Evolutionary conservation across 768 basidiomycete genomes (phyloP).

Genomic region (Xanthoconium stramineum): DNA sequence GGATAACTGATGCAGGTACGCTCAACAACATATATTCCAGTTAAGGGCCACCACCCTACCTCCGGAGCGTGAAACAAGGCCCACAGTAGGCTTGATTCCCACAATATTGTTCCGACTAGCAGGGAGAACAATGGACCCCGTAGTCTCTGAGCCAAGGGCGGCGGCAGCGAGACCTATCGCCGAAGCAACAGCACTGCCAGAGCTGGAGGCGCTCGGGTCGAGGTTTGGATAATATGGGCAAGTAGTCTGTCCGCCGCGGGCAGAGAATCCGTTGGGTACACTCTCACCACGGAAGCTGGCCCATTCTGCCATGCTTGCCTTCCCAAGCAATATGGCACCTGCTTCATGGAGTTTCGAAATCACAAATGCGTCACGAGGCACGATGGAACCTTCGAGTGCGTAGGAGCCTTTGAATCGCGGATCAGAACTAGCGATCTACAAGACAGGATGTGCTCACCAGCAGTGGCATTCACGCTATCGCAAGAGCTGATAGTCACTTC

Average conservation of each 20-base stretch:
- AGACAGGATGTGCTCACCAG: constrained; percentile 37
- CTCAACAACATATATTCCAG: not conserved
- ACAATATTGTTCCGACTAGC: constrained; percentile 42
- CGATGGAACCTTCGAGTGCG: constrained; percentile 38
- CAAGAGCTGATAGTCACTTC: not conserved
- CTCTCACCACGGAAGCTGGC: constrained; percentile 36
- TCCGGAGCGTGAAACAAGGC: constrained; percentile 39
- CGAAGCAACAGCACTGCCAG: constrained; percentile 42
- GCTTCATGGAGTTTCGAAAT: constrained; percentile 30
- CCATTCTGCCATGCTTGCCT: constrained; percentile 44
- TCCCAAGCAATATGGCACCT: constrained; percentile 39
- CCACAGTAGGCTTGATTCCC: constrained; percentile 42
- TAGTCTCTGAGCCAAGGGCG: constrained; percentile 46
- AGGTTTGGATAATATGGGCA: constrained; percentile 42
- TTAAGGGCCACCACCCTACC: constrained; percentile 21
- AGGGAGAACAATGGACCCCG: constrained; percentile 46
- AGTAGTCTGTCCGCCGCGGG: constrained; percentile 43
- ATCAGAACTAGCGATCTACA: not conserved
- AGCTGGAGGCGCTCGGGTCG: constrained; percentile 39
- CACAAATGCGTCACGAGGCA: constrained; percentile 35
- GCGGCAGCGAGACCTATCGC: constrained; percentile 45
- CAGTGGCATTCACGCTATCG: constrained; percentile 47
- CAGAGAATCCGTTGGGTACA: constrained; percentile 43
- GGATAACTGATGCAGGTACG: constrained; percentile 38
- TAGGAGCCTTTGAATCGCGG: constrained; percentile 29